Conservation (phyloP, 768 basidiomycete species). For the Hortiboletus campestris region DNA sequence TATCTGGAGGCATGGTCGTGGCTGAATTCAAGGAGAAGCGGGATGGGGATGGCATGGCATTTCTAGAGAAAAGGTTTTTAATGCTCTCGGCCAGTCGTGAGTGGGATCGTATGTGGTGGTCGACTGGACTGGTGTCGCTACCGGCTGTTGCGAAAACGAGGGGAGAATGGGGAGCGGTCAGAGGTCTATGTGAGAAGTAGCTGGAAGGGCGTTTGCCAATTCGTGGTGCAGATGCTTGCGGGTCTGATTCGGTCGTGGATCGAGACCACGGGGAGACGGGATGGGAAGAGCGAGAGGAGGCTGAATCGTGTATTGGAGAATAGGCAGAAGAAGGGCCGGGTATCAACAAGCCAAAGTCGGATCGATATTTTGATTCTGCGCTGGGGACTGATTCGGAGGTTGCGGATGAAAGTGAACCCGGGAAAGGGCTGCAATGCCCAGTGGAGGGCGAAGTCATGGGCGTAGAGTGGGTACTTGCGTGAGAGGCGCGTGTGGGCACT, state of each 20-base stretch:
- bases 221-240: conserved; percentile 1
- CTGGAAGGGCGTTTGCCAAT: not conserved
- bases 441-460: conserved; percentile 28
- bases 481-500: not conserved
- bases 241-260: conserved; percentile 22
- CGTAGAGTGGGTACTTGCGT: conserved; percentile 21
- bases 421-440: conserved; percentile 18
- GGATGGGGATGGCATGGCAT: conserved; percentile 23
- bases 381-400: conserved; percentile 24
- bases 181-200: conserved; percentile 14
- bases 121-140: not conserved
- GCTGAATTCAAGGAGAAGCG: conserved; percentile 22
- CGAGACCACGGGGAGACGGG: conserved; percentile 13
- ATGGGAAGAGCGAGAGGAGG: conserved; percentile 15
- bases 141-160: not conserved
- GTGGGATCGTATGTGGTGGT: conserved; percentile 10
- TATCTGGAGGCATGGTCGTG: conserved; percentile 5
- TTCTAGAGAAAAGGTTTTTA: conserved; percentile 37
- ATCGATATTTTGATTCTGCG: conserved; percentile 10
- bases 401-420: conserved; percentile 21
- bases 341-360: conserved; percentile 15
- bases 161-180: conserved; percentile 15
- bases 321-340: conserved; percentile 3
- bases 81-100: conserved; percentile 29
- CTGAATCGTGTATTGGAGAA: conserved; percentile 15